Evolutionary conservation across 805 yeast species (phyloP), one percentile per base, ranked within the genome.

Genomic region (Metschnikowia amazonensis): DNA sequence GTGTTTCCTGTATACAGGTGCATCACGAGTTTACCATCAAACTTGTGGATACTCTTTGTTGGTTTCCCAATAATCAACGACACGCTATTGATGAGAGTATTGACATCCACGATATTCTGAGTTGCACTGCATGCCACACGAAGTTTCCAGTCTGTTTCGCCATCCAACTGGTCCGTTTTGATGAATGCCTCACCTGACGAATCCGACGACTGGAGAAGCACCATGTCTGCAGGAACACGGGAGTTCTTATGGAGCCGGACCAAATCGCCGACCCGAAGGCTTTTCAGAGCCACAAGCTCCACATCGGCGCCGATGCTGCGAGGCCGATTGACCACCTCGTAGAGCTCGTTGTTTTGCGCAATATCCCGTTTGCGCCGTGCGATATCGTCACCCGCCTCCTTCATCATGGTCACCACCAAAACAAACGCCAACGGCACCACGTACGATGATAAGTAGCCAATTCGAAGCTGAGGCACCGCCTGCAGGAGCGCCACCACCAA

Each of bases 131-230:
- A 76, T 0, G 97, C 94, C 31, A 87, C 68, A 57, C 99, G 74
- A 45, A 94, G 72, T 63, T 94, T 94, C 99, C 99, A 94, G 67
- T 94, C 99, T 5, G 99, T 94, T 65, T 94, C 99, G 60, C 99
- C 99, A 65, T 94, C 99, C 42, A 94, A 72, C 67, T 94, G 99
- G 69, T 94, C 99, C 0, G 99, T 94, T 58, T 95, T 86, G 52
- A 94, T 87, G 58, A 95, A 94, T 1, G 90, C 77, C 60, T 94
- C 99, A 3, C 70, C 65, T 60, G 88, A 97, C 37, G 56, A 52
- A 43, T 70, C 75, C 46, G 89, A 82, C 1, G 96, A 83, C 60
- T 88, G 95, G 36, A 94, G 67, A 23, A 94, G 65, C 6, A 94
- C 70, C 81, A 89, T 75, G 64, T 94, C 99, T 0, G 99, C 98